Percentiles rank a stretch among this genome's conserved stretches.
Conservation (phyloP, 139 green algal genomes). For the Haematococcus lacustris region DNA sequence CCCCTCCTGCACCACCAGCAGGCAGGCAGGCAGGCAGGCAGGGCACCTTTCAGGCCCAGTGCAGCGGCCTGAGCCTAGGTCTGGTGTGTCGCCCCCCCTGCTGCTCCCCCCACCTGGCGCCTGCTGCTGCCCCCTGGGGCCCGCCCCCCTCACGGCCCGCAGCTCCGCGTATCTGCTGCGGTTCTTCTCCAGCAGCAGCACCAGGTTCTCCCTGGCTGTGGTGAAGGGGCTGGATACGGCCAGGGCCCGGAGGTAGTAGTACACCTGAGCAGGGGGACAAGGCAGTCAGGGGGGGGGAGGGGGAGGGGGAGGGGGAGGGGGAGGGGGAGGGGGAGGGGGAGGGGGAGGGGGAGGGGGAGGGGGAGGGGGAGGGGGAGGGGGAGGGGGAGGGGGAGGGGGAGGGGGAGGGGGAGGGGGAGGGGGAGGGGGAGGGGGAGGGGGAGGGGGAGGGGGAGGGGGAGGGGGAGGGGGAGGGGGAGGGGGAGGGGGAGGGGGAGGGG, state of each 20-base stretch:
- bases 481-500: too few relatives aligned
- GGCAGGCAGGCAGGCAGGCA: background rate
- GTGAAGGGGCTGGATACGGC: conserved; percentile 46
- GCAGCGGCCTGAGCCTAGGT: background rate
- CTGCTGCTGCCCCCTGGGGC: background rate
- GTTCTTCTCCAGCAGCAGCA: conserved; percentile 64
- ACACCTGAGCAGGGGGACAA: conserved; percentile 10
- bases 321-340: too few relatives aligned
- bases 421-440: too few relatives aligned
- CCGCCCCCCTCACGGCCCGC: background rate
- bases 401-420: too few relatives aligned
- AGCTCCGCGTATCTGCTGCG: conserved; percentile 20
- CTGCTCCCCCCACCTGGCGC: background rate
- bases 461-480: too few relatives aligned
- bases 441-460: too few relatives aligned
- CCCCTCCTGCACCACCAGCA: background rate
- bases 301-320: too few relatives aligned
- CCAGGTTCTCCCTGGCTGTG: conserved; percentile 65
- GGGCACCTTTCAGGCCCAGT: background rate
- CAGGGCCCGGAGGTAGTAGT: conserved; percentile 37
- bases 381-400: too few relatives aligned
- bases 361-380: too few relatives aligned
- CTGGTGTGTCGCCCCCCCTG: background rate
- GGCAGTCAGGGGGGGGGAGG: too few relatives aligned
- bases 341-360: too few relatives aligned